Conservation (phyloP, 805 yeast genomes). For the Hanseniaspora singularis region DNA sequence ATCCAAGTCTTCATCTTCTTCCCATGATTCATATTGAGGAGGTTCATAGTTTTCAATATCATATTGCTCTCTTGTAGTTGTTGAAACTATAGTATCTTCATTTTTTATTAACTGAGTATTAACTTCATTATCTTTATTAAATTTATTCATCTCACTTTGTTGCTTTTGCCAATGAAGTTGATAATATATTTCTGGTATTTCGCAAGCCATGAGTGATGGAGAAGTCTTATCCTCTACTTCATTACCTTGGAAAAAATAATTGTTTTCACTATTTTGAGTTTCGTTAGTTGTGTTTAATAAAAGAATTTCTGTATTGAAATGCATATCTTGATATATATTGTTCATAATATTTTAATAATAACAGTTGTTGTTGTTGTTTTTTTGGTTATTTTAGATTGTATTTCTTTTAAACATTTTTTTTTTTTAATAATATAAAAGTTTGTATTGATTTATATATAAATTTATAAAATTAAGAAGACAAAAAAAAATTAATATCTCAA, state of each 20-base stretch:
- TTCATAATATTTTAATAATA: neutral
- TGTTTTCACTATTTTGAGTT: neutral
- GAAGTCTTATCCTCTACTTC: neutral
- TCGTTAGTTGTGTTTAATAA: neutral
- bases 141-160: constrained; percentile 1
- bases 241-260: neutral
- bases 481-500: too few species aligned
- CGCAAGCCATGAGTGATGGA: neutral
- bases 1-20: constrained; percentile 14
- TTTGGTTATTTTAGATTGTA: too few species aligned
- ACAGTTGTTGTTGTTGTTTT: neutral
- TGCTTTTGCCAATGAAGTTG: neutral
- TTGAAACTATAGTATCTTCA: neutral
- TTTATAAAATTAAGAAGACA: too few species aligned
- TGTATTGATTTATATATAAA: too few species aligned
- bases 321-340: neutral
- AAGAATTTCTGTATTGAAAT: neutral
- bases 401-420: too few species aligned
- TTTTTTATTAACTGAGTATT: neutral
- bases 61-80: constrained; percentile 3
- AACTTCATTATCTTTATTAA: neutral
- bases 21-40: constrained; percentile 14
- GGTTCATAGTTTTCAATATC: constrained; percentile 13
- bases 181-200: constrained; percentile 4
- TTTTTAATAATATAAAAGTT: too few species aligned